Conservation (phyloP, 495 filamentous ascomycete species). For the Talaromyces trachyspermus region DNA sequence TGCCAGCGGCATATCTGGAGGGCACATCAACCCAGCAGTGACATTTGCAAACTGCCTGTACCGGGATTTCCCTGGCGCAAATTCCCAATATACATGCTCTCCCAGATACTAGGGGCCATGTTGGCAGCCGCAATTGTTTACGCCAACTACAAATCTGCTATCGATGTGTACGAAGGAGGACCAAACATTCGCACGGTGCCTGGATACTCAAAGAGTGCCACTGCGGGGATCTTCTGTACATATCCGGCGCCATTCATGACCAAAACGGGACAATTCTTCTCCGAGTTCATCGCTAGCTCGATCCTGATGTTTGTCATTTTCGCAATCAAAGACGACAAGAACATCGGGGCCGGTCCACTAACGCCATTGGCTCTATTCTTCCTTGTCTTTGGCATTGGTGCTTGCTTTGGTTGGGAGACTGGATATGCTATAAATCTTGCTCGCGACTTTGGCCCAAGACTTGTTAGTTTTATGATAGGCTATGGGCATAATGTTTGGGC, state of each 20-base stretch:
- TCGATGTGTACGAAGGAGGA: constrained; percentile 50
- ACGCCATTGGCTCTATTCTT: constrained; percentile 55
- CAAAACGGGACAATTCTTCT: constrained; percentile 52
- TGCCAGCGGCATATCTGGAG: constrained; percentile 49
- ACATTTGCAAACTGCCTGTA: constrained; percentile 57
- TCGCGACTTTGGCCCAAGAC: constrained; percentile 58
- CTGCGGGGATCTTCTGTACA: constrained; percentile 59
- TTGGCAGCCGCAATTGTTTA: constrained; percentile 48
- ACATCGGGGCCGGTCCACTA: constrained; percentile 39
- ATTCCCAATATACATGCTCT: constrained; percentile 44
- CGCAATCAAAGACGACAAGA: constrained; percentile 54
- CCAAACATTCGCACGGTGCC: constrained; percentile 48
- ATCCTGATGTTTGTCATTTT: constrained; percentile 64
- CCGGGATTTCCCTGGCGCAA: constrained; percentile 55
- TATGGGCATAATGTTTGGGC: constrained; percentile 59
- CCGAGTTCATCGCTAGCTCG: constrained; percentile 53
- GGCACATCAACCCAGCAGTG: constrained; percentile 59
- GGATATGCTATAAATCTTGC: constrained; percentile 64
- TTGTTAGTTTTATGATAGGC: constrained; percentile 53
- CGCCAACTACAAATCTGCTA: constrained; percentile 47
- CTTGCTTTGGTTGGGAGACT: constrained; percentile 64
- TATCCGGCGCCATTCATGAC: constrained; percentile 57
- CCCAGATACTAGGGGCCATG: constrained; percentile 51
- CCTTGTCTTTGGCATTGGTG: constrained; percentile 57
- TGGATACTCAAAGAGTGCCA: constrained; percentile 45